Evolutionary conservation across 2,329 filamentous ascomycete species (phyloP).

Genomic region (Teratosphaeria nubilosa): DNA sequence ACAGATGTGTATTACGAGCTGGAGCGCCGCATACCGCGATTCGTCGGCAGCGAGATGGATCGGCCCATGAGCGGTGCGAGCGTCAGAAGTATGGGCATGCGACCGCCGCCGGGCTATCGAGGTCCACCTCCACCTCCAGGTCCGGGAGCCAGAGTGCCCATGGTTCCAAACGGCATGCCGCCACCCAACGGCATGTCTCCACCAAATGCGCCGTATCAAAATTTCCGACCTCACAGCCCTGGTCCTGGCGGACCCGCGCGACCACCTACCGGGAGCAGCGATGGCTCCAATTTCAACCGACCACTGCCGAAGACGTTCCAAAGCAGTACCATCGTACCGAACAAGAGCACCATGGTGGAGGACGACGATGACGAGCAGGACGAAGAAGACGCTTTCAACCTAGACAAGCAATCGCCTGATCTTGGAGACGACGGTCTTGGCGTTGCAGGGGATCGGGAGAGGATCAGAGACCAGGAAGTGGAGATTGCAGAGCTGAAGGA

Average conservation of each 20-base stretch:
- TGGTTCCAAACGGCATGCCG: constrained; percentile 11
- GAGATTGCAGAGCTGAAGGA: constrained; percentile 66
- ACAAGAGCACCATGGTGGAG: constrained; percentile 95
- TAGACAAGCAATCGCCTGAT: constrained; percentile 14
- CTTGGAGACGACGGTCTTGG: constrained; percentile 6
- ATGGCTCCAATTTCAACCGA: constrained; percentile 43
- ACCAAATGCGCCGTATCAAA: constrained; percentile 13
- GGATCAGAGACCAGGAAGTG: constrained; percentile 68
- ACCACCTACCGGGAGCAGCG: constrained; percentile 36
- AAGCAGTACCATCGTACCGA: constrained; percentile 91
- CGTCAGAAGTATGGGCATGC: constrained; percentile 38
- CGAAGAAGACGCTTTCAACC: constrained; percentile 17
- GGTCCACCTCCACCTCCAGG: constrained; percentile 17
- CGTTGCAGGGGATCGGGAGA: constrained; percentile 48
- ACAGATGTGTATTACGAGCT: constrained; percentile 95
- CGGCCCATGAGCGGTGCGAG: constrained; percentile 53
- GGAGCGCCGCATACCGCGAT: constrained; percentile 78
- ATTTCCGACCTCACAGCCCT: constrained; percentile 24
- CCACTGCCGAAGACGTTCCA: constrained; percentile 74
- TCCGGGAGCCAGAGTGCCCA: constrained; percentile 9
- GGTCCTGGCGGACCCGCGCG: constrained; percentile 27
- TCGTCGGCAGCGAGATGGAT: constrained; percentile 58
- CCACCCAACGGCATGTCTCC: constrained; percentile 6
- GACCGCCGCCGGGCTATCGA: constrained; percentile 23
- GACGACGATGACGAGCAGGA: constrained; percentile 64